These are phyloP conservation scores for Lactarius deliciosus DNA, from an alignment of 768 basidiomycete species.

Conservation along the genomic window DNA sequence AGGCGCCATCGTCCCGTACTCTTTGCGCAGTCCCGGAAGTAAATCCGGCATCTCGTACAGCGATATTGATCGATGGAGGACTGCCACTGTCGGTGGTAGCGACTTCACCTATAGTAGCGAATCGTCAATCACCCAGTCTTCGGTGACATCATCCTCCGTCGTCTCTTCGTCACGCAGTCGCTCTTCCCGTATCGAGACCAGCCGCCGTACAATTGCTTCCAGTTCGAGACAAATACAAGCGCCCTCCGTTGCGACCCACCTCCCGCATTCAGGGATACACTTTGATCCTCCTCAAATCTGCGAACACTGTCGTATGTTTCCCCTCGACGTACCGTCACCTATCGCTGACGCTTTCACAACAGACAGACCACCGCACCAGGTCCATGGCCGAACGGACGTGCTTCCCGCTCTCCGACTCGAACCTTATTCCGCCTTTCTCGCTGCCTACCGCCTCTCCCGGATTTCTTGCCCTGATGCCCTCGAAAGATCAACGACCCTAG, in stretches of 20 bases:
- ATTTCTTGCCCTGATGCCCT: slow-evolving; percentile 23
- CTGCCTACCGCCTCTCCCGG: slow-evolving; percentile 28
- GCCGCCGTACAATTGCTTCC: slow-evolving; percentile 6
- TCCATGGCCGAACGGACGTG: slow-evolving; percentile 30
- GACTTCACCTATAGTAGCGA: slow-evolving; percentile 25
- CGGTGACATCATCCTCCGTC: slow-evolving; percentile 19
- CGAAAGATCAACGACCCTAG: slow-evolving; percentile 15
- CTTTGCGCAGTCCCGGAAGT: slow-evolving; percentile 17
- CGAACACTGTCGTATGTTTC: slow-evolving; percentile 21
- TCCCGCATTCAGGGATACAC: slow-evolving; percentile 6
- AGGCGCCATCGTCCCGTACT: slow-evolving; percentile 17
- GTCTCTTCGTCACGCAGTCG: slow-evolving; percentile 15
- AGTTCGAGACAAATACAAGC: slow-evolving; percentile 3
- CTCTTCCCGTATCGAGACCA: slow-evolving; percentile 18
- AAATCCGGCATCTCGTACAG: slow-evolving; percentile 24
- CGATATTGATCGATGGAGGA: slow-evolving; percentile 24
- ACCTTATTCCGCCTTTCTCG: slow-evolving; percentile 29
- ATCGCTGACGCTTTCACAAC: neutral
- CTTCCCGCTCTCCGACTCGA: slow-evolving; percentile 30
- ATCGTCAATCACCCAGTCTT: slow-evolving; percentile 25
- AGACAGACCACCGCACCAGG: slow-evolving; percentile 25
- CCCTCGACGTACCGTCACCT: neutral
- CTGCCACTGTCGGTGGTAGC: slow-evolving; percentile 16
- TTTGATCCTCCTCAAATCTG: slow-evolving; percentile 18
- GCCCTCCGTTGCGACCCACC: slow-evolving; percentile 8